A percentile compares a stretch with the other conserved stretches of the same genome.
phyloP scores from a whole-genome alignment of 23 red algal species.

The Chondrus crispus region DNA sequence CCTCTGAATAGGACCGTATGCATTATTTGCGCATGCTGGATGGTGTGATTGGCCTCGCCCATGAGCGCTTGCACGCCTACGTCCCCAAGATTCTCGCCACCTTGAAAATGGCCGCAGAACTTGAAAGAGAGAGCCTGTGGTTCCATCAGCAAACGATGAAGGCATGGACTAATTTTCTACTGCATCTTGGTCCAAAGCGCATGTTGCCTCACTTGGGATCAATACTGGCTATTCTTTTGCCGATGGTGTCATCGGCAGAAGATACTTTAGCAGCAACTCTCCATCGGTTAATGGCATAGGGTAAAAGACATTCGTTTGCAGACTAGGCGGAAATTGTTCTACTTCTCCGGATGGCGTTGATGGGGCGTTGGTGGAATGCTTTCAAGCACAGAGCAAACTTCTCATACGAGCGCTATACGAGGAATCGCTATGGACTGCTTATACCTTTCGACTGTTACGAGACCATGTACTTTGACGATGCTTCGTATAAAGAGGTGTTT shows the following conservation, averaged over 20 bases:
- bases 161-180: constrained; percentile 72
- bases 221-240: constrained; percentile 62
- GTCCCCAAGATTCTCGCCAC: constrained; percentile 97
- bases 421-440: too few relatives aligned
- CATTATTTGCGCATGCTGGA: constrained; percentile 52
- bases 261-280: too few relatives aligned
- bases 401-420: too few relatives aligned
- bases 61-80: constrained; percentile 76
- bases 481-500: too few relatives aligned
- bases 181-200: constrained; percentile 47
- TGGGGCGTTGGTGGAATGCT: too few relatives aligned
- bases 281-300: too few relatives aligned
- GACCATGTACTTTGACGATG: too few relatives aligned
- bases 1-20: constrained; percentile 30
- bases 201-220: constrained; percentile 39
- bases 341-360: too few relatives aligned
- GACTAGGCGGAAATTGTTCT: too few relatives aligned
- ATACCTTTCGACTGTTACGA: too few relatives aligned
- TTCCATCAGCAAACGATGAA: constrained; percentile 8
- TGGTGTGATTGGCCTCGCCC: constrained; percentile 40
- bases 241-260: constrained; percentile 2
- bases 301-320: too few relatives aligned
- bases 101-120: constrained; percentile 85
- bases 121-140: background rate
- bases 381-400: too few relatives aligned